A percentile compares a stretch with the other conserved stretches of the same genome.
phyloP scores from a whole-genome alignment of 208 protist species.

The Leishmania tarentolae region DNA sequence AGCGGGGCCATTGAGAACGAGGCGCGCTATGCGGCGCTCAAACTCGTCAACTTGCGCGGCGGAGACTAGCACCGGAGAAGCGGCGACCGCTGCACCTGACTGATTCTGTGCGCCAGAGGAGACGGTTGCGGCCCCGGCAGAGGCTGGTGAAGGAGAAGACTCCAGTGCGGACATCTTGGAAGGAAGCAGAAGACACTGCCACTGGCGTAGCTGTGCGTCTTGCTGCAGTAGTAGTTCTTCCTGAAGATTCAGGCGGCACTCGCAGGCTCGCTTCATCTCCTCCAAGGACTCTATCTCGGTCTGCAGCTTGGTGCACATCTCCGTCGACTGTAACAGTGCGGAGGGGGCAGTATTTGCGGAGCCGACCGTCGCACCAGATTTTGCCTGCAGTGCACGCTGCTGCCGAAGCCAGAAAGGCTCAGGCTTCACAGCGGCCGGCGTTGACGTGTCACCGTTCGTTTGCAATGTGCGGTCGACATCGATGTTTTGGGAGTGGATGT shows the following conservation, averaged over 20 bases:
- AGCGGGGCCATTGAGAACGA: conserved; percentile 36
- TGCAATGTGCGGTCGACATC: conserved; percentile 39
- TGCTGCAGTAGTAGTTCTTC: conserved; percentile 22
- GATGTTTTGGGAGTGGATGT: conserved; percentile 39
- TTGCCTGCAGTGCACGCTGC: not conserved
- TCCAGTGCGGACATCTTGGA: not conserved
- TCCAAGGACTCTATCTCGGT: conserved; percentile 28
- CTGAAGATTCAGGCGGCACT: conserved; percentile 32
- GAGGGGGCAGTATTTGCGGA: not conserved
- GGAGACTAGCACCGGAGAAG: conserved; percentile 1
- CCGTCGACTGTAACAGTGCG: not conserved
- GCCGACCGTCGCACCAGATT: not conserved
- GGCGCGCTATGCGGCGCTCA: conserved; percentile 49
- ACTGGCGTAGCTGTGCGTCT: conserved; percentile 23
- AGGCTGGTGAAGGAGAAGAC: not conserved
- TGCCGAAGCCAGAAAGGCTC: conserved; percentile 21
- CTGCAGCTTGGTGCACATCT: conserved; percentile 20
- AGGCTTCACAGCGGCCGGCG: not conserved
- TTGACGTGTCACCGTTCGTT: conserved; percentile 9
- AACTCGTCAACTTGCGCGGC: conserved; percentile 43
- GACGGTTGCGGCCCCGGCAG: not conserved
- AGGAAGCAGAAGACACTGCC: conserved; percentile 12
- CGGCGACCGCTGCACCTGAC: not conserved
- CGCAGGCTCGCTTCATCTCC: conserved; percentile 22
- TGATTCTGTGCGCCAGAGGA: not conserved